phyloP scores from a whole-genome alignment of 331 rosid genomes.

The Rosa hybrid region DNA sequence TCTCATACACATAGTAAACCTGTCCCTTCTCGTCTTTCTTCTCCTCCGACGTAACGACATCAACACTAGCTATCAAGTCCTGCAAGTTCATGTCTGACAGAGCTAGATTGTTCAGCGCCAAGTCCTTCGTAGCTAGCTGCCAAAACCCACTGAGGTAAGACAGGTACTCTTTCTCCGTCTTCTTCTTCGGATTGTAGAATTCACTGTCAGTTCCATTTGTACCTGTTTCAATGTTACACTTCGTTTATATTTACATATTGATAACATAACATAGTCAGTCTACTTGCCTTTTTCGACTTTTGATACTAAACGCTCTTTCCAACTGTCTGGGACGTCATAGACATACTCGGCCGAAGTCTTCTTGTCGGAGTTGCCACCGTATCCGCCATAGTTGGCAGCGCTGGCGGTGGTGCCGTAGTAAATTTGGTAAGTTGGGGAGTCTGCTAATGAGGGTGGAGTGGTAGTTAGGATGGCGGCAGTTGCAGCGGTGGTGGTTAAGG shows the following conservation, averaged over 20 bases:
- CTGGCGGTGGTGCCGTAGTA: slow-evolving; percentile 95
- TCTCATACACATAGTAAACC: slow-evolving; percentile 75
- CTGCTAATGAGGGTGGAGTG: slow-evolving; percentile 57
- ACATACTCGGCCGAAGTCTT: slow-evolving; percentile 82
- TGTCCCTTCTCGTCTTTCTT: slow-evolving; percentile 72
- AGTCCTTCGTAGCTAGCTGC: slow-evolving; percentile 76
- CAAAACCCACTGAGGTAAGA: slow-evolving; percentile 66
- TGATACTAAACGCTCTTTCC: slow-evolving; percentile 89
- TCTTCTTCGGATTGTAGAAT: slow-evolving; percentile 86
- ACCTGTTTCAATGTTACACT: slow-evolving; percentile 29
- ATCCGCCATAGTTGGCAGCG: slow-evolving; percentile 87
- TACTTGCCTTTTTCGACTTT: slow-evolving; percentile 81
- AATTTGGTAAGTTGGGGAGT: slow-evolving; percentile 39
- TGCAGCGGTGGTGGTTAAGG: slow-evolving; percentile 43
- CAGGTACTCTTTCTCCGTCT: slow-evolving; percentile 70
- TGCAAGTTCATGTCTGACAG: slow-evolving; percentile 78
- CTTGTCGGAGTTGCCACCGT: slow-evolving; percentile 80
- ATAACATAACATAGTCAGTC: neutral
- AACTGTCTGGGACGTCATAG: slow-evolving; percentile 78
- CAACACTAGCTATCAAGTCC: slow-evolving; percentile 68
- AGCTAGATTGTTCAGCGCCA: slow-evolving; percentile 71
- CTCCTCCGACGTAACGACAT: slow-evolving; percentile 59
- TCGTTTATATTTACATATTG: neutral
- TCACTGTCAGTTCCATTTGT: slow-evolving; percentile 94
- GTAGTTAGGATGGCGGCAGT: slow-evolving; percentile 49